These are phyloP conservation scores for Hordeum marinum DNA, from an alignment of 176 grass and related monocot species.

Conservation along the genomic window DNA sequence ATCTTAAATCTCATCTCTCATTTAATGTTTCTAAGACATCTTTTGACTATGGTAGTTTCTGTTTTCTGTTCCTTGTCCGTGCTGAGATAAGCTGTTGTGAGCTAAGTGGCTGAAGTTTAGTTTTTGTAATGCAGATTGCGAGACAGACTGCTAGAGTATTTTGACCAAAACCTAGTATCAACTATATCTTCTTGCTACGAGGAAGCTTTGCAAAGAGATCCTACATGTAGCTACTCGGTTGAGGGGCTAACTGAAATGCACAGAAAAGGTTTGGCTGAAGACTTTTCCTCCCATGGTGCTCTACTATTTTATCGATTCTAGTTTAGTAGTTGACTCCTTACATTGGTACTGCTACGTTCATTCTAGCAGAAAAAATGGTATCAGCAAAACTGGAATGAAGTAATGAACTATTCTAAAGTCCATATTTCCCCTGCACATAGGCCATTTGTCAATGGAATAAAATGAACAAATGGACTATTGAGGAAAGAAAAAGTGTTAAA, in stretches of 20 bases:
- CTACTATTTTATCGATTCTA: conserved; percentile 8
- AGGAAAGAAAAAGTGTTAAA: neutral
- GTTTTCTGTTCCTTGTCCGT: neutral
- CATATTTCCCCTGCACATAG: neutral
- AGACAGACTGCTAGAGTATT: conserved; percentile 59
- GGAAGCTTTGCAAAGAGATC: conserved; percentile 63
- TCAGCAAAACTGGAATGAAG: neutral
- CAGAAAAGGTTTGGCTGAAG: conserved; percentile 44
- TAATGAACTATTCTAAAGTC: neutral
- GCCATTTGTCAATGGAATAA: neutral
- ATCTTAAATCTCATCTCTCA: neutral
- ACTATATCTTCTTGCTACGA: conserved; percentile 65
- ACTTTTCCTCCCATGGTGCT: neutral
- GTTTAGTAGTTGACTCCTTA: neutral
- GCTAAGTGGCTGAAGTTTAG: neutral
- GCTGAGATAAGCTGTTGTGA: neutral
- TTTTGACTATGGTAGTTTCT: conserved; percentile 1
- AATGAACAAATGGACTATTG: neutral
- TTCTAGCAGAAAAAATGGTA: neutral
- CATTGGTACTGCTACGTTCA: neutral
- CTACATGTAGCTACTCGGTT: conserved; percentile 48
- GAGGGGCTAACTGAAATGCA: conserved; percentile 67
- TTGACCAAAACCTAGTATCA: conserved; percentile 35
- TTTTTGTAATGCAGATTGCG: conserved; percentile 41
- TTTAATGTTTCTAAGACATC: neutral